Percentiles rank a stretch among this genome's conserved stretches.
phyloP scores from a whole-genome alignment of 805 yeast species.

The Lipomyces starkeyi region DNA sequence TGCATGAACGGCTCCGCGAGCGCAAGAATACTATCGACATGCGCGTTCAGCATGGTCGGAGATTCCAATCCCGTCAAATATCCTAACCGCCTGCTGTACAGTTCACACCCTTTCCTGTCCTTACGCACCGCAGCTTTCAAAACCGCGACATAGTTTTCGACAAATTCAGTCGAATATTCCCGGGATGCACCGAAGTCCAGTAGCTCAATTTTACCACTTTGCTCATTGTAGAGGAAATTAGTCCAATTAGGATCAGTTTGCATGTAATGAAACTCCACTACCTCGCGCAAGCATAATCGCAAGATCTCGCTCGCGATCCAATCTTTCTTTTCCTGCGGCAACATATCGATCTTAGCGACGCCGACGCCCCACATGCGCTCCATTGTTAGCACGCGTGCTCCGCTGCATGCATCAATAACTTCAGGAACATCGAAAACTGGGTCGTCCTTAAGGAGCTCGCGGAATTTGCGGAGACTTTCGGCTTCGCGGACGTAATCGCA shows the following conservation, averaged over 20 bases:
- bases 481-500: slow-evolving; percentile 95
- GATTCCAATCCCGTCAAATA: slow-evolving; percentile 92
- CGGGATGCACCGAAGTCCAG: slow-evolving; percentile 97
- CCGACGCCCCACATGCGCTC: slow-evolving; percentile 83
- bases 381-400: slow-evolving; percentile 88
- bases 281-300: slow-evolving; percentile 85
- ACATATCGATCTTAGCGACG: slow-evolving; percentile 66
- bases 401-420: slow-evolving; percentile 77
- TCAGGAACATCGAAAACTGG: slow-evolving; percentile 78
- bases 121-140: slow-evolving; percentile 74
- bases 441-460: slow-evolving; percentile 62
- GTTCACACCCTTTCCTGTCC: slow-evolving; percentile 68
- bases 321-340: slow-evolving; percentile 74
- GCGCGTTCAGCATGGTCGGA: slow-evolving; percentile 82
- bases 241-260: slow-evolving; percentile 99
- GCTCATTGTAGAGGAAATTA: slow-evolving; percentile 80
- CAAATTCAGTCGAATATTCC: slow-evolving; percentile 71
- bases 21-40: slow-evolving; percentile 85
- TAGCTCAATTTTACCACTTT: slow-evolving; percentile 77
- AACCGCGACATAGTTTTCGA: slow-evolving; percentile 68
- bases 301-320: slow-evolving; percentile 85
- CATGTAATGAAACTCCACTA: slow-evolving; percentile 86
- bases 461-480: slow-evolving; percentile 69
- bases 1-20: slow-evolving; percentile 90
- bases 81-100: slow-evolving; percentile 75